Base-by-base conservation (phyloP, 1,139 yeast genomes). In the Suhomyces choctaworum region DNA sequence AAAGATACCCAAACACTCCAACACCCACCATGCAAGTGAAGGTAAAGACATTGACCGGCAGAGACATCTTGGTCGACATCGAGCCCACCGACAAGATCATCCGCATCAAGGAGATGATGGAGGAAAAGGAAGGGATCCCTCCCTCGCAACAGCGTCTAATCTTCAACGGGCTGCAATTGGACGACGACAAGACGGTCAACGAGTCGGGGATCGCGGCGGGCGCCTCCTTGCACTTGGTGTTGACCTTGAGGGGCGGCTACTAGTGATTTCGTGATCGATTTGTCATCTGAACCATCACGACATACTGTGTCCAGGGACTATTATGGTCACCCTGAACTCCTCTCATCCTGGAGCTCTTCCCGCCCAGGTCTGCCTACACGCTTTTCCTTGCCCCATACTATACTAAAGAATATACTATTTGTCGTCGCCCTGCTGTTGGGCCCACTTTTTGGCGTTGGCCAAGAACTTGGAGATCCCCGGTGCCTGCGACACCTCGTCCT, bases 91-190 rank as follows among this genome's bases (percentile, higher is more conserved):
- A 88, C 54, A 79, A 74, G 55, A 82, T 90, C 42, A 78, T 82
- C 47, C 78, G 87, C 35, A 81, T 92, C 64, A 92, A 92, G 64
- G 97, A 92, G 60, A 78, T 86, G 61, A 80, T 92, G 70, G 97
- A 92, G 61, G 97, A 92, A 56, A 87, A 89, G 56, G 98, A 92
- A 60, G 98, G 98, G 4, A 92, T 92, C 40, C 97, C 97, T 4
- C 97, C 98, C 14, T 80, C 88, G 21, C 98, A 92, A 62, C 98
- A 92, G 60, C 76, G 96, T 50, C 76, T 92, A 47, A 84, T 92
- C 54, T 89, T 79, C 64, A 82, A 86, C 42, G 98, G 98, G 14
- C 86, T 89, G 51, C 97, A 90, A 64, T 78, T 92, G 81, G 82
- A 81, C 47, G 96, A 87, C 53, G 86, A 82, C 20, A 71, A 75